Conservation (phyloP, 2,329 filamentous ascomycete genomes). For the Metarhizium robertsii region DNA sequence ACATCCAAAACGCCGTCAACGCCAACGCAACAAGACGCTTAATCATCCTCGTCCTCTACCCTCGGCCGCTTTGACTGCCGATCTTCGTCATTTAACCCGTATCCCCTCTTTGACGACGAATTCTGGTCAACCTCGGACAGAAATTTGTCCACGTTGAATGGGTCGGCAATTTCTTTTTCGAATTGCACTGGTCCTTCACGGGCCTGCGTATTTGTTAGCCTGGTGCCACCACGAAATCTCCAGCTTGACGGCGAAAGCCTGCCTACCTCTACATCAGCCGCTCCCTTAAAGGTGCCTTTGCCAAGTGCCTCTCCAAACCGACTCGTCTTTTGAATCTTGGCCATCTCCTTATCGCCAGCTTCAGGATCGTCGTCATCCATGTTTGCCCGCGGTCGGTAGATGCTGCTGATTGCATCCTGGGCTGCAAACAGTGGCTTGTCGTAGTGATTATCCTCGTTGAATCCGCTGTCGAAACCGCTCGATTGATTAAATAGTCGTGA, state of each 20-base stretch:
- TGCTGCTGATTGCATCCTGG: conserved; percentile 87
- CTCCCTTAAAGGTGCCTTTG: conserved; percentile 83
- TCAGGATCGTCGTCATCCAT: conserved; percentile 72
- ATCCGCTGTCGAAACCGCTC: conserved; percentile 80
- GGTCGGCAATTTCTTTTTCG: conserved; percentile 77
- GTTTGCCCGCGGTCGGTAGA: conserved; percentile 74
- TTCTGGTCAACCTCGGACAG: conserved; percentile 67
- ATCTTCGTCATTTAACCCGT: conserved; percentile 62
- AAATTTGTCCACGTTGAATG: conserved; percentile 92
- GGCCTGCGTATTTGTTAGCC: conserved; percentile 38
- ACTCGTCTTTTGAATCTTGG: conserved; percentile 75
- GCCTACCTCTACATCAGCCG: conserved; percentile 69
- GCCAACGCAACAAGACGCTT: background rate
- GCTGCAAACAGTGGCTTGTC: conserved; percentile 96
- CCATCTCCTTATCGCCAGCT: conserved; percentile 73
- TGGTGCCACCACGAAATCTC: background rate
- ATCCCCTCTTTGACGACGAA: conserved; percentile 60
- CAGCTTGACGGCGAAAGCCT: background rate
- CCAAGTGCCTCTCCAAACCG: conserved; percentile 82
- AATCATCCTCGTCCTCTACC: conserved; percentile 54
- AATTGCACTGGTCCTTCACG: conserved; percentile 93
- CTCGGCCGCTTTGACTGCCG: conserved; percentile 62
- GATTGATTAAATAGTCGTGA: conserved; percentile 90
- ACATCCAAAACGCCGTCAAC: background rate
- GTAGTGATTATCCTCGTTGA: conserved; percentile 97